Conservation (phyloP, 257 asterid species). For the Verbascum thapsus region DNA sequence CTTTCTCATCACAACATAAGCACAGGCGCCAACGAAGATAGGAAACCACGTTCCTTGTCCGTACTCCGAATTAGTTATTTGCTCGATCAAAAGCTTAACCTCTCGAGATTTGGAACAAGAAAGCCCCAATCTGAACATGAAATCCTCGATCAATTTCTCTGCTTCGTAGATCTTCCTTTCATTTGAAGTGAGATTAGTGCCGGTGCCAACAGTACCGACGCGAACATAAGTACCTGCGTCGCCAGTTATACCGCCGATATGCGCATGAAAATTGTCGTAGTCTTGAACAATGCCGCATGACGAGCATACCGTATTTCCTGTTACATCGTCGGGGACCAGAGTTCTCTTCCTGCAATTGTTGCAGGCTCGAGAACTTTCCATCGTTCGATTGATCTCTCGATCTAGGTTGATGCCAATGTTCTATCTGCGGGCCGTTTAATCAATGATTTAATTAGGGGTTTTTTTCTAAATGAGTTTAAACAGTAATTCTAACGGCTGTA, state of each 20-base stretch:
- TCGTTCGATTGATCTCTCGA: slow-evolving; percentile 8
- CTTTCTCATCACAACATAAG: slow-evolving; percentile 67
- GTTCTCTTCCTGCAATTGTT: slow-evolving; percentile 45
- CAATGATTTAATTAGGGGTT: too few species aligned
- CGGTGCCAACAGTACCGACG: slow-evolving; percentile 60
- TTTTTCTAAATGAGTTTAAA: too few species aligned
- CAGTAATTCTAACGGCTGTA: too few species aligned
- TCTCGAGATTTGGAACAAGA: slow-evolving; percentile 44
- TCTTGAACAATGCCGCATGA: slow-evolving; percentile 69
- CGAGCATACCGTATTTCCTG: slow-evolving; percentile 50
- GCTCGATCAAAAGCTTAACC: slow-evolving; percentile 45
- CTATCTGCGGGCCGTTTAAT: too few species aligned
- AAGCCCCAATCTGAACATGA: slow-evolving; percentile 47
- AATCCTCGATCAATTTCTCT: slow-evolving; percentile 50
- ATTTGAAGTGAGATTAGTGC: slow-evolving; percentile 43
- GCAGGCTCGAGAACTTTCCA: slow-evolving; percentile 55
- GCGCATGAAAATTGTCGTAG: slow-evolving; percentile 52
- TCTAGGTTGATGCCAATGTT: too few species aligned
- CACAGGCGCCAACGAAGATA: slow-evolving; percentile 67
- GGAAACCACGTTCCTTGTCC: slow-evolving; percentile 79
- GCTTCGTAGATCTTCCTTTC: slow-evolving; percentile 58
- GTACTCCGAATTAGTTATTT: slow-evolving; percentile 65
- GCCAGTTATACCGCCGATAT: slow-evolving; percentile 57
- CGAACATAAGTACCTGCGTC: slow-evolving; percentile 51
- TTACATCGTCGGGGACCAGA: slow-evolving; percentile 33